Base-by-base conservation (phyloP, 2,329 filamentous ascomycete species). In the Aureobasidium zeae region DNA sequence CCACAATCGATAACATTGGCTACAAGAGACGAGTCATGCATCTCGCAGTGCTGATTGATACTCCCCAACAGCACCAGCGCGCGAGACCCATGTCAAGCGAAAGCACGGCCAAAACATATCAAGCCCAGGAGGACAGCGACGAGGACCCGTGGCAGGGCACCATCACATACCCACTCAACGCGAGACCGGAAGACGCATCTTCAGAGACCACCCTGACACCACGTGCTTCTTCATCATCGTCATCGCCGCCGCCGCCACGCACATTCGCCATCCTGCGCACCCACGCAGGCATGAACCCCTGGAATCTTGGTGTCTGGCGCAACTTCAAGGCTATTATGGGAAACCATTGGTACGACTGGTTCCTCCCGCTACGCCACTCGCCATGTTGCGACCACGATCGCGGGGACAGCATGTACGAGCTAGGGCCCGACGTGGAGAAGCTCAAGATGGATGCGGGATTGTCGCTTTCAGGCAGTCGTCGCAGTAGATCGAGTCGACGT, bases 311-410 rank as follows among this genome's bases (percentile, higher is more conserved):
- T 2, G 66, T 60, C 21, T 70, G 74, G 49, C 64, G 69, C 20
- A 96, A 96, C 56, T 81, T 87, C 65, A 76, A 77, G 51, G 74
- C 81, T 11, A 76, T 95, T 17, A 86, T 98, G 79, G 89, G 89
- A 0, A 64, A 73, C 34, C 74, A 65, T 15, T 51, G 79, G 2
- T 48, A 81, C 11, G 83, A 94, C 48, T 96, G 88, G 88, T 57
- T 94, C 10, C 63, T 94, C 1, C 89, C 89, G 0, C 60, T 94
- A 24, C 76, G 70, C 45, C 71, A 75, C 47, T 86, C 83, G 4
- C 89, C 89, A 0, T 89, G 83, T 59, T 73, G 73, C 38, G 73
- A 75, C 42, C 83, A 88, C 34, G 47, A 49, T 5, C 56, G 53
- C 8, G 46, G 43, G 4, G 49, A 60, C 11, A 59, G 56, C 7